phyloP scores from a whole-genome alignment of 2,329 filamentous ascomycete genomes.

The Karstenula rhodostoma region DNA sequence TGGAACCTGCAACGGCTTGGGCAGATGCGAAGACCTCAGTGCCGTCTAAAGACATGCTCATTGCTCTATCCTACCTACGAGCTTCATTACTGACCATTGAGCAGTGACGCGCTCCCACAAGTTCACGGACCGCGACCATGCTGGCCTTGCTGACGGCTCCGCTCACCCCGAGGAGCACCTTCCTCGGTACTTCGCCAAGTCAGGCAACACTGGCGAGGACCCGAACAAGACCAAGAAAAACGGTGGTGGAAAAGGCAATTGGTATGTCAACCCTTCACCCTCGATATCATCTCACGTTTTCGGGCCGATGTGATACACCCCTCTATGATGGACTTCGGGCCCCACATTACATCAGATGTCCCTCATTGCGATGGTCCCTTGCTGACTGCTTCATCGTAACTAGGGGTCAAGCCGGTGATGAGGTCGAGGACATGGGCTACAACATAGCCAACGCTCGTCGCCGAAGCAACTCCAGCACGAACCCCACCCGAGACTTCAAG shows the following conservation, averaged over 20 bases:
- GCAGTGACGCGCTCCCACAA: constrained; percentile 98
- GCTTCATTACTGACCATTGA: constrained; percentile 21
- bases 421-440: constrained; percentile 84
- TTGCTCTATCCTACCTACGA: background rate
- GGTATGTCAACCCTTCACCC: constrained; percentile 65
- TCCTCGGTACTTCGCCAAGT: constrained; percentile 93
- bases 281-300: constrained; percentile 10
- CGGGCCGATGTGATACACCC: background rate
- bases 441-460: constrained; percentile 86
- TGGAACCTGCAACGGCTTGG: background rate
- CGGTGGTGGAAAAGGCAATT: constrained; percentile 90
- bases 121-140: constrained; percentile 90
- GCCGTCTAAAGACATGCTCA: background rate
- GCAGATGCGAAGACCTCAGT: constrained; percentile 7
- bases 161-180: constrained; percentile 74
- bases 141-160: constrained; percentile 77
- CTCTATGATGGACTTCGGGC: background rate
- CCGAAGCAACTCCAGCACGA: constrained; percentile 87
- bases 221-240: constrained; percentile 98
- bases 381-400: constrained; percentile 24
- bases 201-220: constrained; percentile 79
- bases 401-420: constrained; percentile 85
- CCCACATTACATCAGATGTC: constrained; percentile 21
- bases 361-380: background rate
- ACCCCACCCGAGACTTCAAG: constrained; percentile 80